Evolutionary conservation across 2,329 filamentous ascomycete genomes (phyloP), one percentile per base, ranked within the genome.

Genomic region (Corynespora cassiicola): DNA sequence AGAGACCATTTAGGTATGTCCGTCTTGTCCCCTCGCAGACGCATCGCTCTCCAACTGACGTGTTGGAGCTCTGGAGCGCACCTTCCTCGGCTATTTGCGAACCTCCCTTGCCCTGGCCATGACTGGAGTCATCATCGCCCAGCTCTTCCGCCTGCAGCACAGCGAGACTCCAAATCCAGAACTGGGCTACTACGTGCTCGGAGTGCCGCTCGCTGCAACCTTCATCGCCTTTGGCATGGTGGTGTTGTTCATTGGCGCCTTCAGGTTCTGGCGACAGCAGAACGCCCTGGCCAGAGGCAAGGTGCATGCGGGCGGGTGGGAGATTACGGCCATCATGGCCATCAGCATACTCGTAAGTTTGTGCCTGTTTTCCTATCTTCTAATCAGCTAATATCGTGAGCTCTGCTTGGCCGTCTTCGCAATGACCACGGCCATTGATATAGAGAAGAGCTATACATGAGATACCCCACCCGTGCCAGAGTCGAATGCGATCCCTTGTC

Each of bases 21-120:
- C 24, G 6, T 23, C 6, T n/a, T 14, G 33, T 17, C 6, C 6
- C 34, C 19, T 37, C 36, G 10, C 30, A 16, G 25, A 42, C 25
- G 36, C 20, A 24, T 23, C 48, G 23, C 23, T 37, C n/a, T 7
- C 20, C 38, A 31, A 54, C 19, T 35, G 18, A 36, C 28, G 26
- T 31, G 27, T 1, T 24, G 24, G 54, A 89, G 86, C 87, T 23
- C 78, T 89, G 37, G 86, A 90, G 66, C 75, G 86, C 39, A 90
- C 86, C 12, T 90, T 85, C 58, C 78, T 90, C 12, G 84, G 78
- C 19, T 90, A 89, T 63, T 75, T 89, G 19, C 80, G 86, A 14
- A 90, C 86, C 2, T 87, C 84, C 0, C 68, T 87, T 23, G 75
- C 79, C n/a, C 73, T 89, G 24, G 82, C 85, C 10, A 84, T 88